Base-by-base conservation (phyloP, 2,329 filamentous ascomycete genomes). In the Neurospora sp. region DNA sequence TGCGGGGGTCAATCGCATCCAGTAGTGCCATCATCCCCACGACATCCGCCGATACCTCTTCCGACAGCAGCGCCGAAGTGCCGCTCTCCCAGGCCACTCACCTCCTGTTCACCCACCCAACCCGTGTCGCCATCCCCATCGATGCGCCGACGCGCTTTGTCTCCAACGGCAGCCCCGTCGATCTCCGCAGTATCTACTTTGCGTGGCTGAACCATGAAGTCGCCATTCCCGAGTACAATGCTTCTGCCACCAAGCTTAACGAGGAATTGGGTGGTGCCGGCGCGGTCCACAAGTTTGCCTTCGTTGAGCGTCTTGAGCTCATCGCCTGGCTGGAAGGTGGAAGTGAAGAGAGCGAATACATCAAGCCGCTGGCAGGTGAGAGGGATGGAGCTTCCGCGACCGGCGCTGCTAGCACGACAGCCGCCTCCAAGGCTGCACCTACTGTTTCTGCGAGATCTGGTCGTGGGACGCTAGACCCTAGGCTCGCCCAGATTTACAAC, bases 121-220 rank as follows among this genome's bases (percentile, higher is more conserved):
- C 82, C 68, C 85, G 87, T 72, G 84, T 89, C 69, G 84, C 89
- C 6, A 85, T 96, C 71, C 84, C 90, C 1, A 87, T 97, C 74
- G 89, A 87, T 68, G 86, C 87, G 15, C 85, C 90, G 10, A 99
- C 96, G 74, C 93, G 96, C 76, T 98, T 98, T 83, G 86, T 92
- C 72, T 94, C 93, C n/a, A 87, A 88, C 71, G 72, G 72, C 76
- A 85, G 87, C 67, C 86, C 91, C 4, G 90, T 97, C 76, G 93
- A 97, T 78, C 85, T 99, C 75, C 93, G 96, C 78, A 96, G 91
- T 79, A 95, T 97, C 81, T 97, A 95, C 84, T 97, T 98, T 78
- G 93, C 93, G 70, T 99, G 93, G 93, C 85, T 92, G 77, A 96
- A 97, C 82, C 93, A 93, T 80, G 95, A 98, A 82, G 89, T 91